Evolutionary conservation across 2,329 filamentous ascomycete genomes (phyloP).

Genomic region (Calonectria pauciramosa): DNA sequence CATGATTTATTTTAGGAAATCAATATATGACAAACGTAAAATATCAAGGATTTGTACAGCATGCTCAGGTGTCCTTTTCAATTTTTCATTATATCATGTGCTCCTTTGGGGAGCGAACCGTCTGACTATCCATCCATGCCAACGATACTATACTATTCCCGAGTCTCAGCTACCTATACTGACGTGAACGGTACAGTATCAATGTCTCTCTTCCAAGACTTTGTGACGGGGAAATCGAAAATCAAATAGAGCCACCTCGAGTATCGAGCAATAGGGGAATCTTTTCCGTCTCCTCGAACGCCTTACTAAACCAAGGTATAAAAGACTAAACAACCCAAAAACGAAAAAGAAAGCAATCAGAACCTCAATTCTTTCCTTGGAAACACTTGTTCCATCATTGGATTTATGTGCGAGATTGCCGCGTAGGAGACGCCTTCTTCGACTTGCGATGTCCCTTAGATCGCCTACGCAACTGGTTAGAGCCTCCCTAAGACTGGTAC

Average conservation of each 20-base stretch:
- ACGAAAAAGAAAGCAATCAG: not conserved
- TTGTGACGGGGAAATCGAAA: conserved; percentile 31
- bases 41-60: not conserved
- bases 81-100: conserved; percentile 11
- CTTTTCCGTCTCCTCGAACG: conserved; percentile 47
- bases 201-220: conserved; percentile 15
- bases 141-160: not conserved
- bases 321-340: not conserved
- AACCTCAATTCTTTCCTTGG: not conserved
- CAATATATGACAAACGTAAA: conserved; percentile 30
- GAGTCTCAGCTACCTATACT: not conserved
- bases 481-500: conserved; percentile 40
- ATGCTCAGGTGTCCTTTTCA: not conserved
- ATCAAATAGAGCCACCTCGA: conserved; percentile 35
- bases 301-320: conserved; percentile 37
- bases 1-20: conserved; percentile 17
- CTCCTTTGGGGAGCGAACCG: not conserved
- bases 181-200: not conserved
- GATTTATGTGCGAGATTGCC: not conserved
- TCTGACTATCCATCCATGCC: not conserved
- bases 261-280: conserved; percentile 45
- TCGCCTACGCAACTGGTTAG: conserved; percentile 12
- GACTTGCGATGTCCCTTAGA: conserved; percentile 27
- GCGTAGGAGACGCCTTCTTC: conserved; percentile 12
- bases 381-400: conserved; percentile 4